Conservation (phyloP, 306 rosid species). For the Hippophae rhamnoides region DNA sequence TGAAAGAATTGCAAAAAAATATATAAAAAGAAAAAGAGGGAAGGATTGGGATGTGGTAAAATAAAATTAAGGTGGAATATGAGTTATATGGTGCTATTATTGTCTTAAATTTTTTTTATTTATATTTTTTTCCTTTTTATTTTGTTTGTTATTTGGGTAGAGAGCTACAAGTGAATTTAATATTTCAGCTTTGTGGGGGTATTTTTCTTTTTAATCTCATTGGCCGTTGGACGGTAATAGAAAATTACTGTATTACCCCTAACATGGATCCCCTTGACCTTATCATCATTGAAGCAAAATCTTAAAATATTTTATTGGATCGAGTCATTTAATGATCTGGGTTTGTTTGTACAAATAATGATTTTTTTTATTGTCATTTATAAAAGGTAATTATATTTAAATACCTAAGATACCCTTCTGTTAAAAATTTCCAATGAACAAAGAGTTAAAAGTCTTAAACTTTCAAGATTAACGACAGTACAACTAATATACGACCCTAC, state of each 20-base stretch:
- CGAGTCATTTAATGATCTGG: constrained; percentile 33
- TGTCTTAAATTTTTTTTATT: no score
- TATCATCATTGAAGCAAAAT: constrained; percentile 70
- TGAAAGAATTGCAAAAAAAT: no score
- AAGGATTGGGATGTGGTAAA: no score
- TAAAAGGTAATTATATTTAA: background rate
- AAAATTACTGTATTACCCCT: constrained; percentile 43
- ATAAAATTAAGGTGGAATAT: no score
- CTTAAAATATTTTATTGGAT: constrained; percentile 18
- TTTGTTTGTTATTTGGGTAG: no score
- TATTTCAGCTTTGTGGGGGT: no score
- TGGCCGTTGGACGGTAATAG: constrained; percentile 21
- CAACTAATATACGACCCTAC: constrained; percentile 49
- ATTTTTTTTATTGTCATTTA: background rate
- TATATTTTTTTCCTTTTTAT: no score
- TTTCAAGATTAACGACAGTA: constrained; percentile 38
- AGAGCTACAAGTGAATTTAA: no score
- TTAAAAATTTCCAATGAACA: no score
- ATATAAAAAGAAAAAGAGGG: no score
- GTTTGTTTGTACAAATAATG: constrained; percentile 27
- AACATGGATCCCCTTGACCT: constrained; percentile 60
- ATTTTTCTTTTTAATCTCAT: constrained; percentile 7
- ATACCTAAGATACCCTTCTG: constrained; percentile 27
- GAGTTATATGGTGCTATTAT: no score
- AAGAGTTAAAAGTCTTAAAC: constrained; percentile 4